Percentiles rank a stretch among this genome's conserved stretches.
These are phyloP conservation scores for Trifolium fragiferum DNA, from an alignment of 306 rosid species.

Conservation along the genomic window DNA sequence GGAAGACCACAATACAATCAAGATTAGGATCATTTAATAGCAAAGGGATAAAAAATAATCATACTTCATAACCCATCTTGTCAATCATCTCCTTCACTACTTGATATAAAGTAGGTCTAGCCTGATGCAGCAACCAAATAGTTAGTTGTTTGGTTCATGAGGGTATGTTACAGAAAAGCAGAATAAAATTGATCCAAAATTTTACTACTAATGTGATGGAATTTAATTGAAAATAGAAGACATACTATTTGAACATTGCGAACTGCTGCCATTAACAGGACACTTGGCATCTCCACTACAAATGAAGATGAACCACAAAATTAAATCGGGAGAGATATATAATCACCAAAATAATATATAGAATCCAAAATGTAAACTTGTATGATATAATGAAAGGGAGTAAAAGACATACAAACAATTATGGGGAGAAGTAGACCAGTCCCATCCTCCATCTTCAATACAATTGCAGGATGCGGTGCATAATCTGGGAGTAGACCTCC, in stretches of 20 bases:
- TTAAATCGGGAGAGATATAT: slow-evolving; percentile 29
- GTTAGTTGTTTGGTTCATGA: slow-evolving; percentile 32
- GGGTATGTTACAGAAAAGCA: slow-evolving; percentile 31
- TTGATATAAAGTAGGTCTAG: slow-evolving; percentile 96
- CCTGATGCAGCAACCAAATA: slow-evolving; percentile 61
- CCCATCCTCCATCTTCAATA: slow-evolving; percentile 97
- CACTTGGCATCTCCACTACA: slow-evolving; percentile 99
- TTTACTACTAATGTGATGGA: background rate
- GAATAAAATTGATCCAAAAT: background rate
- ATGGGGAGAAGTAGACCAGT: slow-evolving; percentile 98
- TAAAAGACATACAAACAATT: slow-evolving; percentile 85
- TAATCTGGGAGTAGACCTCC: slow-evolving; percentile 97
- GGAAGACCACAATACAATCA: slow-evolving; percentile 27
- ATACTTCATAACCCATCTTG: slow-evolving; percentile 97
- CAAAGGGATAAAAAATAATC: slow-evolving; percentile 36
- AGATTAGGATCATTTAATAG: slow-evolving; percentile 11
- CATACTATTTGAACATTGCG: slow-evolving; percentile 95
- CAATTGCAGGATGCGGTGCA: slow-evolving; percentile 99
- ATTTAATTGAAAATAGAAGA: slow-evolving; percentile 32
- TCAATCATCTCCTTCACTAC: slow-evolving; percentile 94
- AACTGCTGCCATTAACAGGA: slow-evolving; percentile 91
- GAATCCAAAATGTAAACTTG: slow-evolving; percentile 7
- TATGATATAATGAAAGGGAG: background rate
- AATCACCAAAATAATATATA: slow-evolving; percentile 12
- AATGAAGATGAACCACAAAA: slow-evolving; percentile 46